Percentiles rank a stretch among this genome's conserved stretches.
These are phyloP conservation scores for Pleurotus tuber-regium DNA, from an alignment of 768 basidiomycete genomes.

Conservation along the genomic window DNA sequence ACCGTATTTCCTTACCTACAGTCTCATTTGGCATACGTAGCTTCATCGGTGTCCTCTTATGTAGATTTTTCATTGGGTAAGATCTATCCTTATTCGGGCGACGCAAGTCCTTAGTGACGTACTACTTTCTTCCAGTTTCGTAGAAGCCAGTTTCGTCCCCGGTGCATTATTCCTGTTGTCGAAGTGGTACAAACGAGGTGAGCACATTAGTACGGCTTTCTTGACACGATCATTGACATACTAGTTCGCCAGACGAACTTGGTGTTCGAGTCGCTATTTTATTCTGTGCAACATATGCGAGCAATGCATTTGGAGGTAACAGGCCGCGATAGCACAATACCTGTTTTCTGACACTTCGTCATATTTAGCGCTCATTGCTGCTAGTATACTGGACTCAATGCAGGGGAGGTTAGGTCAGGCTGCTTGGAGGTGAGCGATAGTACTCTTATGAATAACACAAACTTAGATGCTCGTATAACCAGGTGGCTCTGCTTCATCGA, in stretches of 20 bases:
- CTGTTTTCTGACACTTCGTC: neutral
- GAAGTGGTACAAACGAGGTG: constrained; percentile 37
- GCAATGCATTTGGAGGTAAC: constrained; percentile 54
- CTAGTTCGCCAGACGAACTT: constrained; percentile 11
- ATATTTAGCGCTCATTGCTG: constrained; percentile 1
- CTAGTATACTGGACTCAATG: constrained; percentile 28
- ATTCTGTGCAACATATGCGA: constrained; percentile 49
- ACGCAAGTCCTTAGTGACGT: constrained; percentile 23
- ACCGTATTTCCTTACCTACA: neutral
- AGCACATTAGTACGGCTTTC: too few species aligned
- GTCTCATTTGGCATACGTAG: constrained; percentile 15
- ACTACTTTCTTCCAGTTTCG: constrained; percentile 24
- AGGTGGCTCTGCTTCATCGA: constrained; percentile 29
- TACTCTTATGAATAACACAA: too few species aligned
- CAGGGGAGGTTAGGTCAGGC: constrained; percentile 45
- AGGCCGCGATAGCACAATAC: constrained; percentile 32
- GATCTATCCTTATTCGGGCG: constrained; percentile 33
- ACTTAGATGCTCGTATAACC: too few species aligned
- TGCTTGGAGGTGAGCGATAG: constrained; percentile 45
- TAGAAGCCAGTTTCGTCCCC: constrained; percentile 43
- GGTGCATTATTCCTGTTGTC: constrained; percentile 31
- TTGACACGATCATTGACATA: too few species aligned
- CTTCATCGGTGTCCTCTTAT: constrained; percentile 39
- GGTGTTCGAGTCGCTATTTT: constrained; percentile 35
- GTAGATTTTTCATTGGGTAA: constrained; percentile 42